Conservation (phyloP, 2,329 filamentous ascomycete species). For the Piedraia hortae region DNA sequence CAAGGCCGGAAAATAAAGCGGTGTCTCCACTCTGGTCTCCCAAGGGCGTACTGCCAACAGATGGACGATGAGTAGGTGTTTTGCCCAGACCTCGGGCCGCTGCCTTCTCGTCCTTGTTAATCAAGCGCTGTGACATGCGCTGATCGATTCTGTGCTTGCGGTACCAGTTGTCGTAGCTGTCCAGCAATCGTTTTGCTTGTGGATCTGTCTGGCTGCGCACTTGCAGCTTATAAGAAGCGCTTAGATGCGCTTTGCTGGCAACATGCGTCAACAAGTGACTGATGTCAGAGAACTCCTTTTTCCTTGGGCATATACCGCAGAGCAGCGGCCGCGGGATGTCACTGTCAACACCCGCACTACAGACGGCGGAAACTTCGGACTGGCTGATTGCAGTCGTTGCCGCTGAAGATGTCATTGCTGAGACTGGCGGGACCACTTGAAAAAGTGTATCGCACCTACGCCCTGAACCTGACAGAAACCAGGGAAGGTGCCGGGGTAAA, state of each 20-base stretch:
- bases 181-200: conserved; percentile 31
- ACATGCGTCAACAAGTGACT: conserved; percentile 84
- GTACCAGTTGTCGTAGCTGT: conserved; percentile 57
- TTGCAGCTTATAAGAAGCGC: conserved; percentile 56
- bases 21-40: no score
- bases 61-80: no score
- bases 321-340: no score
- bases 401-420: no score
- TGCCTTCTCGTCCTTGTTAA: conserved; percentile 37
- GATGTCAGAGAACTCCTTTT: conserved; percentile 60
- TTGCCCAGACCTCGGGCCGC: conserved; percentile 1
- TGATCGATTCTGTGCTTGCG: conserved; percentile 38
- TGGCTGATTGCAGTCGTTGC: no score
- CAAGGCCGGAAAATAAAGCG: conserved; percentile 3
- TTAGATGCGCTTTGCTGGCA: conserved; percentile 72
- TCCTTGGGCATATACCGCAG: conserved; percentile 62
- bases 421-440: no score
- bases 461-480: no score
- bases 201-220: conserved; percentile 34
- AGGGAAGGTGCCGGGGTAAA: no score
- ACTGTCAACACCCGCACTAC: no score
- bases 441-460: no score
- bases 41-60: no score
- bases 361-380: no score
- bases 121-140: conserved; percentile 52